phyloP scores from a whole-genome alignment of 257 asterid genomes.

The Forsythia suspensa region DNA sequence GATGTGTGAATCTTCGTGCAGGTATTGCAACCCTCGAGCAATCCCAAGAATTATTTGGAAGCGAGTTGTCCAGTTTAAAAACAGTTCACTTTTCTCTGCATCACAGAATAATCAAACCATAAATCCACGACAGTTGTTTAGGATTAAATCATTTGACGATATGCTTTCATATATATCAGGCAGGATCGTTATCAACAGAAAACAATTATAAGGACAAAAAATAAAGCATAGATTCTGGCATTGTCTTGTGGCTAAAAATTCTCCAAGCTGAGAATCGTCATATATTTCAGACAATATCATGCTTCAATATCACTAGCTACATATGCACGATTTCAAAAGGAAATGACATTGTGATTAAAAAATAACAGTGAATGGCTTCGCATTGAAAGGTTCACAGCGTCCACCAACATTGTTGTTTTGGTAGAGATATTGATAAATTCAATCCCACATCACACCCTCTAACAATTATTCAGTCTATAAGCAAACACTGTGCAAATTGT shows the following conservation, averaged over 20 bases:
- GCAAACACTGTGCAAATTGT: not conserved
- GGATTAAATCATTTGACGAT: not conserved
- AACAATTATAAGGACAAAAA: not conserved
- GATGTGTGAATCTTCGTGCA: constrained; percentile 79
- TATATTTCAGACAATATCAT: not conserved
- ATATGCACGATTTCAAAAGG: too few species aligned
- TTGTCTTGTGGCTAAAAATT: not conserved
- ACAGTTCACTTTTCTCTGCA: constrained; percentile 53
- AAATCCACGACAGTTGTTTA: not conserved
- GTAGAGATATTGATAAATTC: not conserved
- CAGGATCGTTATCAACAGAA: not conserved
- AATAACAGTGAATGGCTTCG: too few species aligned
- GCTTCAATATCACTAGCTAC: not conserved
- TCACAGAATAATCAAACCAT: constrained; percentile 6
- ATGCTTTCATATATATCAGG: not conserved
- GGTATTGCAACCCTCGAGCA: constrained; percentile 80
- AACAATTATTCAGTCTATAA: not conserved
- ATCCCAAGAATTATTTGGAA: constrained; percentile 74
- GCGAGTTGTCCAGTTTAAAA: constrained; percentile 64
- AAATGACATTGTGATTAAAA: too few species aligned
- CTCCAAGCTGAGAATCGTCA: not conserved
- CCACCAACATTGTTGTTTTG: not conserved
- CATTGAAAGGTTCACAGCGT: not conserved
- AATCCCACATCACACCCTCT: not conserved
- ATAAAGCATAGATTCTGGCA: not conserved